Evolutionary conservation across 495 filamentous ascomycete species (phyloP), one percentile per base, ranked within the genome.

Genomic region (Podospora pseudocomata): DNA sequence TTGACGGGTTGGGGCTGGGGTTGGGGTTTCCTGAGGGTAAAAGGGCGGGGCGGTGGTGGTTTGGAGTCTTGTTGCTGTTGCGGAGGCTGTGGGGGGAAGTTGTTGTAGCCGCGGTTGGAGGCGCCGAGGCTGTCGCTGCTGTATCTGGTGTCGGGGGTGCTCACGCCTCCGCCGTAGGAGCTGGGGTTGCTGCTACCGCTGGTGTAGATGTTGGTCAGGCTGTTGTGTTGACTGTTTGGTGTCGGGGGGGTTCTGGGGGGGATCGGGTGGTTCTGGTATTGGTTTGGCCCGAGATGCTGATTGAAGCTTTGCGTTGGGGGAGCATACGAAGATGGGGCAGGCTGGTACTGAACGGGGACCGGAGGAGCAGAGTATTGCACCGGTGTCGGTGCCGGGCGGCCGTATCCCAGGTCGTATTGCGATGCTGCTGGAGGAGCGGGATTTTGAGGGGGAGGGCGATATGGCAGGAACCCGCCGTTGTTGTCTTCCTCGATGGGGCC

Each of bases 191-290:
- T 49, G 39, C 39, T 49, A 13, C 39, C 15, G 39, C 15, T 49
- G 7, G 39, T 49, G 39, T 49, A 49, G 39, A 49, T 1, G 39
- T 49, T 49, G 39, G 9, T 11, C 39, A 49, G 39, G 39, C 39
- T 49, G 39, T 49, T 49, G 39, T 49, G 39, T 49, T 49, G 39
- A n/a, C 55, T 58, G 55, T 20, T 58, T 58, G 55, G 55, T 58
- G 55, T 58, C n/a, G 55, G 55, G 55, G 55, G n/a, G n/a, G 55
- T 20, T 7, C 55, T 11, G n/a, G n/a, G n/a, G 0, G n/a, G 23
- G 3, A n/a, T 2, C 13, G 55, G 55, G 7, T 58, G 55, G 5
- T 9, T 4, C 18, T 58, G 55, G n/a, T 19, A 26, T 58, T 19
- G 55, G n/a, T 19, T 19, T 58, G 55, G 55, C 23, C 23, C 18